A percentile compares a stretch with the other conserved stretches of the same genome.
These are phyloP conservation scores for Hygrophila difformis DNA, from an alignment of 257 asterid species.

Conservation along the genomic window DNA sequence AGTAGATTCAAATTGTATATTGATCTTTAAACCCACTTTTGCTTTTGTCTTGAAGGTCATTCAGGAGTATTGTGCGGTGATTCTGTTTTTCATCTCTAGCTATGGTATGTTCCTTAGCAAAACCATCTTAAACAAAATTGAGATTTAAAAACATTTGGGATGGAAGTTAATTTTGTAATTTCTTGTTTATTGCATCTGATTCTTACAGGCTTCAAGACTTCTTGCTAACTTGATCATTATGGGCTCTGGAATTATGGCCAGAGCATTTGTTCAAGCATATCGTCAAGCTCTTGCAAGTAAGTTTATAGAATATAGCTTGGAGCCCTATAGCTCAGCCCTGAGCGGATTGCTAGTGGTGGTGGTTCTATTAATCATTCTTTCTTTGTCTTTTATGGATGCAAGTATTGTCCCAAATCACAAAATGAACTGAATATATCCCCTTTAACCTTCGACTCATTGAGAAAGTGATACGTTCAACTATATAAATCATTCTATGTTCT, in stretches of 20 bases:
- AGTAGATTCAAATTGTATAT: too few species aligned
- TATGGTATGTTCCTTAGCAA: slow-evolving; percentile 21
- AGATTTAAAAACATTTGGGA: background rate
- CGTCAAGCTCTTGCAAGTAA: slow-evolving; percentile 70
- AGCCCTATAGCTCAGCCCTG: background rate
- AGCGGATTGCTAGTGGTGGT: slow-evolving; percentile 1
- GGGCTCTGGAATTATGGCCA: slow-evolving; percentile 57
- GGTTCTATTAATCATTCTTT: too few species aligned
- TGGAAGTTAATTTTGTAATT: background rate
- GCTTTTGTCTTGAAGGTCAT: too few species aligned
- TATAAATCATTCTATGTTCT: too few species aligned
- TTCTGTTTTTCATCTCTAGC: slow-evolving; percentile 9
- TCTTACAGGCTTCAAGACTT: slow-evolving; percentile 49
- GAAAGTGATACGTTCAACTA: too few species aligned
- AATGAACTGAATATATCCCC: too few species aligned
- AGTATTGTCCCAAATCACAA: too few species aligned
- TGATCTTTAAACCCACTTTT: too few species aligned
- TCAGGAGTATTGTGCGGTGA: background rate
- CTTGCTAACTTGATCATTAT: slow-evolving; percentile 50
- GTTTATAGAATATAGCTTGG: slow-evolving; percentile 23
- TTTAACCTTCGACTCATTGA: too few species aligned
- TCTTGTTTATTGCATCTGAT: slow-evolving; percentile 6
- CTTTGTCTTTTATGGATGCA: too few species aligned
- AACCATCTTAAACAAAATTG: background rate
- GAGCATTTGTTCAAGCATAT: slow-evolving; percentile 66